Base-by-base conservation (phyloP, 2,329 filamentous ascomycete genomes). In the Arthrobotrys conoides region DNA sequence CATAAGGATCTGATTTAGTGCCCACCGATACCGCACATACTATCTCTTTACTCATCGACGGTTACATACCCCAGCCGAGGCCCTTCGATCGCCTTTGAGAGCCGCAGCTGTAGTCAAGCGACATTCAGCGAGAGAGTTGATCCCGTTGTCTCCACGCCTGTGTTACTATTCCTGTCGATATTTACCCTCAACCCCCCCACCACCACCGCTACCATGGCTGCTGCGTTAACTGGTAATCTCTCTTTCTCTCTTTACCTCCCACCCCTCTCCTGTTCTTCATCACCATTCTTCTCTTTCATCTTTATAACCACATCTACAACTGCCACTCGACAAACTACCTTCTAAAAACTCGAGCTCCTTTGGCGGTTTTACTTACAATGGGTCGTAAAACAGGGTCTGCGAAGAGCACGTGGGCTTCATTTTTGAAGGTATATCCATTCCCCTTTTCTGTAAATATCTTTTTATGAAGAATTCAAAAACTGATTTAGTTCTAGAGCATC, bases 401-500 rank as follows among this genome's bases (percentile, higher is more conserved):
- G 10, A 80, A 80, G 72, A 80, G 79, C 71, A 81, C 81, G 22
- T 82, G 81, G 81, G 77, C 79, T 9, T 80, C 81, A 14, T 82
- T 82, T 61, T 61, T 82, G 55, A 82, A 82, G 81, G 81, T 82
- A 65, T 63, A n/a, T 61, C 14, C 30, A 36, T 44, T 44, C 51
- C 55, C 41, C 16, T 70, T 66, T 38, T n/a, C 36, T n/a, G 30
- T 16, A 51, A 18, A 38, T 63, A 63, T 41, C 18, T 46, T 36
- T 2, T 5, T n/a, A 36, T 9, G 10, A 38, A 38, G 12, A 38
- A 10, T 10, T 5, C 10, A 38, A 12, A 14, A 16, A 16, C 44
- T 46, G n/a, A 46, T 16, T 3, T 18, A 12, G 27, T 46, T 44
- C 12, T 65, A 80, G 77, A 77, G 72, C 41, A 77, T 76, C 46